These are phyloP conservation scores for Agaricus subrufescens DNA, from an alignment of 768 basidiomycete species.

Conservation along the genomic window DNA sequence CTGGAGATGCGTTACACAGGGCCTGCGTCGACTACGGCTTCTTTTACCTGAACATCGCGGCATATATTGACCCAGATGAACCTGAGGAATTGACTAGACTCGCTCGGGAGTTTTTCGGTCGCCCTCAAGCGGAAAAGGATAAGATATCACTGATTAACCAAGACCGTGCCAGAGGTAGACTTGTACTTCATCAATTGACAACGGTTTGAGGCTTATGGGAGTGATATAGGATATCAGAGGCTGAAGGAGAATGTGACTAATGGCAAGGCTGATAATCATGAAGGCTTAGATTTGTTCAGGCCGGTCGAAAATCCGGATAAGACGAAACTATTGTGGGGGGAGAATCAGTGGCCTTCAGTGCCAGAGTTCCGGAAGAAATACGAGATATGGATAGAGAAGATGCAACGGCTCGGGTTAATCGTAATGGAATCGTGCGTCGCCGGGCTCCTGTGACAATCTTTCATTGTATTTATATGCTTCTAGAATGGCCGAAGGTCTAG, in stretches of 20 bases:
- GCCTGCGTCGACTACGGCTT: constrained; percentile 82
- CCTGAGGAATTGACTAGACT: constrained; percentile 61
- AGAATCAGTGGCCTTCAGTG: constrained; percentile 79
- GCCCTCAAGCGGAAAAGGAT: constrained; percentile 78
- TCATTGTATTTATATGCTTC: background rate
- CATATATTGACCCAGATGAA: constrained; percentile 51
- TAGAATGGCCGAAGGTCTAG: constrained; percentile 81
- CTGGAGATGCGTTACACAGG: constrained; percentile 56
- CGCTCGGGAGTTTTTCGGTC: constrained; percentile 67
- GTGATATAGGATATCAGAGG: constrained; percentile 63
- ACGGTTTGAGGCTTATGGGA: background rate
- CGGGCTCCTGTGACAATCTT: background rate
- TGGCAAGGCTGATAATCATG: constrained; percentile 80
- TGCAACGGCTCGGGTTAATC: constrained; percentile 75
- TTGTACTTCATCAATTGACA: background rate
- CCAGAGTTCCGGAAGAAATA: constrained; percentile 60
- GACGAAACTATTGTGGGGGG: constrained; percentile 70
- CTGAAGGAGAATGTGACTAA: constrained; percentile 85
- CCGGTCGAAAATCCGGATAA: constrained; percentile 70
- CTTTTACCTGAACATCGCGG: constrained; percentile 78
- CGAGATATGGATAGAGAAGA: constrained; percentile 77
- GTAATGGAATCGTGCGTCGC: constrained; percentile 81
- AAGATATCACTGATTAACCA: constrained; percentile 59
- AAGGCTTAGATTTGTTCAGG: constrained; percentile 79
- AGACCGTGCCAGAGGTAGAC: constrained; percentile 72